Evolutionary conservation across 2,329 filamentous ascomycete species (phyloP).

Genomic region (Colletotrichum neosansevieriae): DNA sequence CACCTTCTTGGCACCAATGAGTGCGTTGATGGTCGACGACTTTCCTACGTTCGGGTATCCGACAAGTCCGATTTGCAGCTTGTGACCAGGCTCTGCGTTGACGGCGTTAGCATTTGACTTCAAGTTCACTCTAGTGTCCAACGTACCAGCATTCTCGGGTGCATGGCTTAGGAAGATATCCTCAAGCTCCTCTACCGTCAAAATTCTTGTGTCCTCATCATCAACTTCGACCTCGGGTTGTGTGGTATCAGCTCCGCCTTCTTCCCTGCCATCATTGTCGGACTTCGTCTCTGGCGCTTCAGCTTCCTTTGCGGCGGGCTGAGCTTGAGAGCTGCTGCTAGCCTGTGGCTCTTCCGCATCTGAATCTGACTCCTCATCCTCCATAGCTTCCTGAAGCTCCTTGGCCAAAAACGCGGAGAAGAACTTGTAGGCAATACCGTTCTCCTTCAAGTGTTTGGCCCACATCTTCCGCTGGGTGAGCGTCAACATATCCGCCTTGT

Average conservation of each 20-base stretch:
- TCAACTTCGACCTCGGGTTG: constrained; percentile 53
- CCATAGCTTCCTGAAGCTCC: constrained; percentile 80
- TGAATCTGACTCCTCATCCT: constrained; percentile 57
- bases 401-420: constrained; percentile 95
- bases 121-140: not conserved
- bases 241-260: constrained; percentile 50
- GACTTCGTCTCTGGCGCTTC: constrained; percentile 54
- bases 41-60: constrained; percentile 99
- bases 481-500: constrained; percentile 99
- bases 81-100: constrained; percentile 62
- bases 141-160: constrained; percentile 64
- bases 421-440: constrained; percentile 91
- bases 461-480: constrained; percentile 82
- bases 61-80: constrained; percentile 91
- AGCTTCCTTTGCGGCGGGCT: constrained; percentile 35
- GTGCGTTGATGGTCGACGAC: constrained; percentile 97
- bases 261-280: constrained; percentile 46
- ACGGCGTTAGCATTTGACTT: constrained; percentile 32
- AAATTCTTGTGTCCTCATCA: constrained; percentile 78
- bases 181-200: constrained; percentile 94
- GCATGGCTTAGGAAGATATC: constrained; percentile 84
- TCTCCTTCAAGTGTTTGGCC: constrained; percentile 86
- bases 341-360: constrained; percentile 42
- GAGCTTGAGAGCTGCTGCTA: constrained; percentile 37
- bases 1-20: constrained; percentile 98